These are phyloP conservation scores for Barbatosphaeria neglecta DNA, from an alignment of 495 filamentous ascomycete genomes.

Conservation along the genomic window DNA sequence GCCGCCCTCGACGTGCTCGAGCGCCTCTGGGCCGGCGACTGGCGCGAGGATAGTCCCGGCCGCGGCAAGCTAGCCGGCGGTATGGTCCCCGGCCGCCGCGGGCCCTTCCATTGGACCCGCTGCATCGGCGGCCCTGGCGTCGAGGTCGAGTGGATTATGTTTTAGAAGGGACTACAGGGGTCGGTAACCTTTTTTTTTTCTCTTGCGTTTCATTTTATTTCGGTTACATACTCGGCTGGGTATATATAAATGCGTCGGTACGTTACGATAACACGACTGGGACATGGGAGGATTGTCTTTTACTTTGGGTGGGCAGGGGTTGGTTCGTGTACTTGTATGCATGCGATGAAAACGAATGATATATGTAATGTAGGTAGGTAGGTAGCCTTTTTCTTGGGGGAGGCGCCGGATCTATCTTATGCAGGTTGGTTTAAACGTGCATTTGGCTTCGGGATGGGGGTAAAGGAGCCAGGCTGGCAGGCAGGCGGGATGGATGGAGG, in stretches of 20 bases:
- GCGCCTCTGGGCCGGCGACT: constrained; percentile 58
- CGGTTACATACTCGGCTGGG: too few species aligned
- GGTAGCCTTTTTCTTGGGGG: too few species aligned
- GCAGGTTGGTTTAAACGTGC: too few species aligned
- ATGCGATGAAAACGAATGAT: too few species aligned
- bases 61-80: constrained; percentile 1
- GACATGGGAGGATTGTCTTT: constrained; percentile 4
- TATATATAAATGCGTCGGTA: too few species aligned
- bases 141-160: constrained; percentile 81
- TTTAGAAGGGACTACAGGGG: too few species aligned
- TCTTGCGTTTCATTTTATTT: too few species aligned
- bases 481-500: not conserved
- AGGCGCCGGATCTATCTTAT: too few species aligned
- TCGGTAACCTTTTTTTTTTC: too few species aligned
- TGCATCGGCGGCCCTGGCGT: constrained; percentile 55
- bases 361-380: too few species aligned
- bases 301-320: constrained; percentile 4
- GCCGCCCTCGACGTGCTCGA: constrained; percentile 78
- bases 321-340: constrained; percentile 2
- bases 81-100: constrained; percentile 21
- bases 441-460: too few species aligned
- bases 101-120: constrained; percentile 62
- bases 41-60: constrained; percentile 24
- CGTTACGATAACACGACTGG: constrained; percentile 1
- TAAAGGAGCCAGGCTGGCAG: not conserved